These are phyloP conservation scores for Sugiyamaella qingdaonensis DNA, from an alignment of 805 yeast genomes.

Conservation along the genomic window DNA sequence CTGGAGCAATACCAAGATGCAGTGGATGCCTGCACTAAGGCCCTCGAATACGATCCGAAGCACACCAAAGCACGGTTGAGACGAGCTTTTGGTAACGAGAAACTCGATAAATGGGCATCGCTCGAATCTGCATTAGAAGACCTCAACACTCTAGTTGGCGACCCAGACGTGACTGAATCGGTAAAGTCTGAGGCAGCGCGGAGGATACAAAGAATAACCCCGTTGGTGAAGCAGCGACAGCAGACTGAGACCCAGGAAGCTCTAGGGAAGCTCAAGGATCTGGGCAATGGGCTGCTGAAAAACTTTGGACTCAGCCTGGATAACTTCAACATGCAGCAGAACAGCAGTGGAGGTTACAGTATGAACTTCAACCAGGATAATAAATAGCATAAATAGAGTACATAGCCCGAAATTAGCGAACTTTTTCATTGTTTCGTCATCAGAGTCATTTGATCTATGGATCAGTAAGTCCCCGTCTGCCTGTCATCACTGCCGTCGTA, in stretches of 20 bases:
- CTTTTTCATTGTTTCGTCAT: neutral
- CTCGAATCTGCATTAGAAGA: constrained; percentile 28
- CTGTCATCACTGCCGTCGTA: no score
- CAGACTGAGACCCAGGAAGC: constrained; percentile 28
- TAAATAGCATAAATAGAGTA: neutral
- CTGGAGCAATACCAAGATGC: constrained; percentile 37
- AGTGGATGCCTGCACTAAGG: constrained; percentile 57
- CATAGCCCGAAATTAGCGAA: neutral
- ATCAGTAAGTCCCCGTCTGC: no score
- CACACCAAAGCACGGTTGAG: constrained; percentile 73
- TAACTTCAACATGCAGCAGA: constrained; percentile 26
- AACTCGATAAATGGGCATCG: constrained; percentile 27
- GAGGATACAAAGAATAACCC: constrained; percentile 14
- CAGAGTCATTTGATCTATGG: no score
- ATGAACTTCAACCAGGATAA: constrained; percentile 12
- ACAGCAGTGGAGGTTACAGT: constrained; percentile 22
- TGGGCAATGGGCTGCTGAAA: constrained; percentile 29
- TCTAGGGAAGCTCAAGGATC: constrained; percentile 31
- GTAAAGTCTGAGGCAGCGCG: constrained; percentile 5
- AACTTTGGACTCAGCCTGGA: constrained; percentile 32
- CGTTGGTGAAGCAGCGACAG: constrained; percentile 24
- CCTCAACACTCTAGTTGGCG: constrained; percentile 15
- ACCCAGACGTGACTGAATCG: neutral
- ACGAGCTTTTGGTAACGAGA: constrained; percentile 60
- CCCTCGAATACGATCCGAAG: constrained; percentile 54